Evolutionary conservation across 1,139 yeast species (phyloP).

Genomic region (Kluyveromyces sp.): DNA sequence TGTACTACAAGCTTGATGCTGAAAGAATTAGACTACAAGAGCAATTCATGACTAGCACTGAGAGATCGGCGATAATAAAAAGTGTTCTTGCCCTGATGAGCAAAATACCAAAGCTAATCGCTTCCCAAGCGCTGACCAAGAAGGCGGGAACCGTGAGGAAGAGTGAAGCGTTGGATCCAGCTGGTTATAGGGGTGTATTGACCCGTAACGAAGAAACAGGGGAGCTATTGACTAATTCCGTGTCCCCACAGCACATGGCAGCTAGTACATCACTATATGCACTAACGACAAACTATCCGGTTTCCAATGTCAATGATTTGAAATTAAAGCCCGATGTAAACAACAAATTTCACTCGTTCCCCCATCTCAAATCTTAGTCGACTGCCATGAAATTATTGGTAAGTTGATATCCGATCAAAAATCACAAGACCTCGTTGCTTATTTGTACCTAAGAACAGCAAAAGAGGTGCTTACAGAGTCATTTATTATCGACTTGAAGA

Average conservation of each 20-base stretch:
- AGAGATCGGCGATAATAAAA: conserved; percentile 47
- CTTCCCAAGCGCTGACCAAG: conserved; percentile 34
- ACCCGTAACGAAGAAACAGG: conserved; percentile 60
- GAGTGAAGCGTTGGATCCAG: conserved; percentile 40
- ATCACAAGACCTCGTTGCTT: conserved; percentile 63
- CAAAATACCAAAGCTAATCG: conserved; percentile 60
- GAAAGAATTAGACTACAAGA: conserved; percentile 53
- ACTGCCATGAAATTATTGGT: conserved; percentile 65
- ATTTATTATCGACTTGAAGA: conserved; percentile 58
- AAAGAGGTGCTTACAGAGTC: conserved; percentile 70
- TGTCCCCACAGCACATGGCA: conserved; percentile 54
- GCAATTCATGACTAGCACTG: conserved; percentile 52
- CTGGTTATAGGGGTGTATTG: conserved; percentile 68
- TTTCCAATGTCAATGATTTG: conserved; percentile 32
- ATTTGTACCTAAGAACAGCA: conserved; percentile 61
- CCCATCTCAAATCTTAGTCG: conserved; percentile 74
- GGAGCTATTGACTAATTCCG: conserved; percentile 42
- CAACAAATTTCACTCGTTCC: conserved; percentile 41
- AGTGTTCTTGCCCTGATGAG: conserved; percentile 54
- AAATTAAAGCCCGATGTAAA: conserved; percentile 39
- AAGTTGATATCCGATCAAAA: conserved; percentile 54
- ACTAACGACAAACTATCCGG: conserved; percentile 65
- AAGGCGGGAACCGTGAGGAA: conserved; percentile 21
- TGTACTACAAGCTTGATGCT: conserved; percentile 56
- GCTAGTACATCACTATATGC: conserved; percentile 65